Conservation (phyloP, 352 stramenopile species). For the Globisporangium echinulatum region DNA sequence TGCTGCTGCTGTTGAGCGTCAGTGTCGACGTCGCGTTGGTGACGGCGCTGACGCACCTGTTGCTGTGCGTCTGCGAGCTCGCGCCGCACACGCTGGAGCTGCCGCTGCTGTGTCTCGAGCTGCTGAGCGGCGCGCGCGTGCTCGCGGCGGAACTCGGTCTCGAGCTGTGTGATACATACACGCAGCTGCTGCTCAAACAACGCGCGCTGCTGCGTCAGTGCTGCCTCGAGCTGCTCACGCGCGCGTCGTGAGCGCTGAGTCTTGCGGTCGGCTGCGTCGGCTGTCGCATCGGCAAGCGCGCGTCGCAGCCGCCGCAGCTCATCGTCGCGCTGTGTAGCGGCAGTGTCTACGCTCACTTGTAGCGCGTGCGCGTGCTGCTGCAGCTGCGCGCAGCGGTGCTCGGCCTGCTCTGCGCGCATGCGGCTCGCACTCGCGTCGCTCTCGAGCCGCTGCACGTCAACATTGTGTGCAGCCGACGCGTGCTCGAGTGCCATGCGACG, state of each 20-base stretch:
- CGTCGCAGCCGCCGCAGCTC: conserved; percentile 47
- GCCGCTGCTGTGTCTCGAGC: conserved; percentile 30
- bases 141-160: conserved; percentile 71
- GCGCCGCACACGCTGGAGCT: conserved; percentile 22
- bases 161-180: conserved; percentile 45
- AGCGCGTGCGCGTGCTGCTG: conserved; percentile 44
- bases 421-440: neutral
- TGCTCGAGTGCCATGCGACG: neutral
- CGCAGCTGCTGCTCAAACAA: conserved; percentile 51
- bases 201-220: conserved; percentile 53
- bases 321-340: conserved; percentile 45
- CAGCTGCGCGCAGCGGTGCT: conserved; percentile 12
- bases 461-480: neutral
- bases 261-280: conserved; percentile 31
- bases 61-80: conserved; percentile 23
- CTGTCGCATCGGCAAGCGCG: conserved; percentile 25
- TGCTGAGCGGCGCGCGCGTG: conserved; percentile 32
- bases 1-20: neutral
- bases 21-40: neutral
- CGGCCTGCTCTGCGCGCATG: no score
- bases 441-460: neutral
- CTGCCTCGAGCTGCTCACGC: conserved; percentile 39
- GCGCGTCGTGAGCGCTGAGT: conserved; percentile 26
- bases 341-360: conserved; percentile 33
- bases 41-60: neutral